Evolutionary conservation across 345 rosid genomes (phyloP).

Genomic region (Citrus mangshanensis): DNA sequence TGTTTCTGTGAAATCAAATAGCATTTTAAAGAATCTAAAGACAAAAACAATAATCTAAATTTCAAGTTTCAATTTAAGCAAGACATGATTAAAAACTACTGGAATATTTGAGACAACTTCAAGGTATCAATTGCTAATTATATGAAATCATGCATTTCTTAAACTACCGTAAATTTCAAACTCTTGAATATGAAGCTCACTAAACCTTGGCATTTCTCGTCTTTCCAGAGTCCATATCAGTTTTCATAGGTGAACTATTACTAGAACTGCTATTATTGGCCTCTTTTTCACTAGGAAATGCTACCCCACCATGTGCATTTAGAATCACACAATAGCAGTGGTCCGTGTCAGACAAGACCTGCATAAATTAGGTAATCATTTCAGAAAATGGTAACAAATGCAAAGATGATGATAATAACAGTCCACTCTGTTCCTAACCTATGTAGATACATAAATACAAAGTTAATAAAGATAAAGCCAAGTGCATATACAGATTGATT

Average conservation of each 20-base stretch:
- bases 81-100: neutral
- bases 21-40: neutral
- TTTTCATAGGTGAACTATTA: slow-evolving; percentile 26
- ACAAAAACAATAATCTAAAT: neutral
- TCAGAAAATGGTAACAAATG: neutral
- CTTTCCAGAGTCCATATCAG: slow-evolving; percentile 35
- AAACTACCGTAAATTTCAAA: neutral
- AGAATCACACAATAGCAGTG: slow-evolving; percentile 95
- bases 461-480: neutral
- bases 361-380: slow-evolving; percentile 19
- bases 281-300: slow-evolving; percentile 67
- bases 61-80: neutral
- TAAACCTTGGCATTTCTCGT: slow-evolving; percentile 67
- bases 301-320: slow-evolving; percentile 90
- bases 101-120: neutral
- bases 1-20: neutral
- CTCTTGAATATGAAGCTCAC: neutral
- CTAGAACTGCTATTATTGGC: slow-evolving; percentile 45
- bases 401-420: neutral
- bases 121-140: neutral
- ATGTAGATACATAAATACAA: neutral
- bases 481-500: neutral
- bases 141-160: neutral
- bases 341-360: slow-evolving; percentile 85
- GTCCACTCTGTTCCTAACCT: neutral